Evolutionary conservation across 1,284 basidiomycete species (phyloP).

Genomic region (Fomitopsis palustris): DNA sequence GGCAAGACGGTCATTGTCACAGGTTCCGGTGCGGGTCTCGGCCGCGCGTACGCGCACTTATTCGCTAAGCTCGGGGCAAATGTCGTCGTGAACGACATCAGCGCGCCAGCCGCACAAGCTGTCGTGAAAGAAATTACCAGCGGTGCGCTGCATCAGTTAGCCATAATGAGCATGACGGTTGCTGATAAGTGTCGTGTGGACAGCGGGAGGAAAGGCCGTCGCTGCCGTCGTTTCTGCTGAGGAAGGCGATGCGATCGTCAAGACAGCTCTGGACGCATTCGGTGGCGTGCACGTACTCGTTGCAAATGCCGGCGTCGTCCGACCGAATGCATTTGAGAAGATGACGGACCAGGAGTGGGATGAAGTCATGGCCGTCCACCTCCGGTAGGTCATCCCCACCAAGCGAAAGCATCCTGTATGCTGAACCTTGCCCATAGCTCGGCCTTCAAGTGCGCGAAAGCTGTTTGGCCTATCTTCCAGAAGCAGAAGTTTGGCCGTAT

Average conservation of each 20-base stretch:
- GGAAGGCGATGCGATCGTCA: slow-evolving; percentile 89
- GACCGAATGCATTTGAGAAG: slow-evolving; percentile 88
- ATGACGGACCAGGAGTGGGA: slow-evolving; percentile 97
- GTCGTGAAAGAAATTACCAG: slow-evolving; percentile 88
- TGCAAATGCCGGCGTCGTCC: slow-evolving; percentile 93
- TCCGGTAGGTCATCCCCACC: slow-evolving; percentile 47
- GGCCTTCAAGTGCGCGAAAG: slow-evolving; percentile 86
- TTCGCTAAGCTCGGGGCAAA: slow-evolving; percentile 92
- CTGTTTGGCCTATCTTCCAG: slow-evolving; percentile 96
- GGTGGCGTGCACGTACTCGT: slow-evolving; percentile 87
- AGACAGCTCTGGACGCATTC: slow-evolving; percentile 85
- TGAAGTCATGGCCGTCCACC: slow-evolving; percentile 84
- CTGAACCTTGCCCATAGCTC: slow-evolving; percentile 35
- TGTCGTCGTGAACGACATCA: slow-evolving; percentile 96
- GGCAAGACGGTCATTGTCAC: slow-evolving; percentile 94
- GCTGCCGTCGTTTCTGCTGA: slow-evolving; percentile 87
- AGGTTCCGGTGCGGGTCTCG: slow-evolving; percentile 91
- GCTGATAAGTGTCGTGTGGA: neutral
- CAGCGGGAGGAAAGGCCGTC: slow-evolving; percentile 87
- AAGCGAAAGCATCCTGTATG: neutral
- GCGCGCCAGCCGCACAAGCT: slow-evolving; percentile 75
- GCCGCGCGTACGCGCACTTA: slow-evolving; percentile 89
- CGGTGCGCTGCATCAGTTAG: slow-evolving; percentile 40
- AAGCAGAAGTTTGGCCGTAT: slow-evolving; percentile 98
- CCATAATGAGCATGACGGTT: neutral